Evolutionary conservation across 306 rosid genomes (phyloP), one percentile per base, ranked within the genome.

Genomic region (Dryas drummondii): DNA sequence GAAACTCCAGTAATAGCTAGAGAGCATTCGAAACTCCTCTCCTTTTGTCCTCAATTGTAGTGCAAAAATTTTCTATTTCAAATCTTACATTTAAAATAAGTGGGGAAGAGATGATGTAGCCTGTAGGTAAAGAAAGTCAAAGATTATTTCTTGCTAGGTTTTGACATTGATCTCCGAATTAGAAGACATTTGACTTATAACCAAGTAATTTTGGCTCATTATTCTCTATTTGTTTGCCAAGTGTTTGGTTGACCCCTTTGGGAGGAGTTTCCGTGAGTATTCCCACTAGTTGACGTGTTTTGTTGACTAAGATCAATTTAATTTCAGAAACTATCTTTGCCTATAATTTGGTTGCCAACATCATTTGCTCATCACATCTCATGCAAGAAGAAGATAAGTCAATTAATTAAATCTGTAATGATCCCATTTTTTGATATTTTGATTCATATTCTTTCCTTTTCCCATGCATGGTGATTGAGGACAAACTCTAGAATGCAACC

Each of bases 181-280:
- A 3, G 42, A 2, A 22, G 19, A 47, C 47, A 27, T 49, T 76
- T 57, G 68, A 68, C 57, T 37, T 9, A 37, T 37, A 41, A 57
- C 44, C 26, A 16, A 67, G 15, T 22, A 37, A 57, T 16, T 17
- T 49, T 4, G 41, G 46, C 62, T 53, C 51, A 9, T 11, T 71
- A 9, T 11, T 71, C 54, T 2, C 9, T 2, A 17, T 46, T 9
- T 13, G 41, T 69, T 45, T 9, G 60, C 60, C 73, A 74, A 46
- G 73, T 69, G 84, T 54, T 37, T 47, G 76, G 84, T 53, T 51
- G 58, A 74, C 78, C 67, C n/a, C 51, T 50, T 41, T 74, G 26
- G 17, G 42, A 47, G 72, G 22, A 44, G 37, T 47, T 15, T 60
- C 51, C 1, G 27, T 32, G 44, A 17, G 44, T 32, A 32, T 55